Conservation (phyloP, 352 stramenopile species). For the Pythium scleroteichum region DNA sequence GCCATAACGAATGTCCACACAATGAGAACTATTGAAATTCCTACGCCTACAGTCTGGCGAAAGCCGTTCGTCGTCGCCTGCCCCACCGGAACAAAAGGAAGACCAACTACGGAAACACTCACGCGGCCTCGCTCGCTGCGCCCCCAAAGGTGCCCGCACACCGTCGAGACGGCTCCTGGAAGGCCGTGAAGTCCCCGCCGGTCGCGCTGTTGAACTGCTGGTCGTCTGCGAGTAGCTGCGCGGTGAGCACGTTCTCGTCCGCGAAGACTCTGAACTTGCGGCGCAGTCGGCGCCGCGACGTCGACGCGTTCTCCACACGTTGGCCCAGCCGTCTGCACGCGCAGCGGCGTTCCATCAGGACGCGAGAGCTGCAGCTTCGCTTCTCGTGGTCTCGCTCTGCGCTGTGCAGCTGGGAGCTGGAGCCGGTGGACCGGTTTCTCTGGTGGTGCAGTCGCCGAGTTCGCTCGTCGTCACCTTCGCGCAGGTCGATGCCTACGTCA, state of each 20-base stretch:
- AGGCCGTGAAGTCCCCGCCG: conserved; percentile 3
- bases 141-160: no score
- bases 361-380: not conserved
- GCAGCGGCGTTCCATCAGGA: conserved; percentile 12
- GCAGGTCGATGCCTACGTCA: not conserved
- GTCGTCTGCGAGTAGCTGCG: conserved; percentile 16
- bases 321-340: conserved; percentile 31
- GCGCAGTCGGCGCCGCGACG: conserved; percentile 12
- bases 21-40: no score
- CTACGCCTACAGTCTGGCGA: no score
- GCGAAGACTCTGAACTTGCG: conserved; percentile 7
- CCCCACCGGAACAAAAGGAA: no score
- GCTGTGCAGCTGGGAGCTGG: not conserved
- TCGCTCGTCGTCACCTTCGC: not conserved
- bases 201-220: not conserved
- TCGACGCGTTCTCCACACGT: conserved; percentile 10
- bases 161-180: not conserved
- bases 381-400: not conserved
- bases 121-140: no score
- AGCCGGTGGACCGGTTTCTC: not conserved
- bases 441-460: not conserved
- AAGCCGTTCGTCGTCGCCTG: no score
- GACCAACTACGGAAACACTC: no score
- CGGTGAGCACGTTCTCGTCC: conserved; percentile 27
- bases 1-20: no score